Percentiles rank a stretch among this genome's conserved stretches.
Conservation (phyloP, 2,329 filamentous ascomycete species). For the Neopestalotiopsis rosae region DNA sequence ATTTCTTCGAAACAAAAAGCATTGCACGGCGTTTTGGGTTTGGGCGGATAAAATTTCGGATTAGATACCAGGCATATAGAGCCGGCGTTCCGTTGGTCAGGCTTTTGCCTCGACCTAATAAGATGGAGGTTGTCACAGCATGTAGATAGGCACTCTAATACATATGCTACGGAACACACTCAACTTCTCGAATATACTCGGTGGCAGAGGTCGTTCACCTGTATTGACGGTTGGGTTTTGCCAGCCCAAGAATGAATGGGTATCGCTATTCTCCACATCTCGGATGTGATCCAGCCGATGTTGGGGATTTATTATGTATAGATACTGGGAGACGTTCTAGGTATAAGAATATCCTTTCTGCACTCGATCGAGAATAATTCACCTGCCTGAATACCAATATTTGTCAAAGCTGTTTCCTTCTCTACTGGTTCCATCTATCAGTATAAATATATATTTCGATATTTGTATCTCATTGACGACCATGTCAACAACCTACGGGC, state of each 20-base stretch:
- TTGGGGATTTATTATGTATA: neutral
- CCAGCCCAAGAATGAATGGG: neutral
- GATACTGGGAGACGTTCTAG: neutral
- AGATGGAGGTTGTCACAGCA: neutral
- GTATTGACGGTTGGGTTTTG: neutral
- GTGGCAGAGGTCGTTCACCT: neutral
- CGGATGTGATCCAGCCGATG: constrained; percentile 2
- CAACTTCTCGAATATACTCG: neutral
- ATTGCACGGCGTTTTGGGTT: constrained; percentile 17
- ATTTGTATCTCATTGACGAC: neutral
- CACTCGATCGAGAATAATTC: too few relatives aligned
- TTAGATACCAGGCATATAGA: constrained; percentile 15
- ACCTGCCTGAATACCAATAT: too few relatives aligned
- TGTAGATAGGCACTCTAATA: neutral
- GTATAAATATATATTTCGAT: too few relatives aligned
- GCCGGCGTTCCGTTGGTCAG: neutral
- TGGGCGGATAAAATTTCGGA: constrained; percentile 4
- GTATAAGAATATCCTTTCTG: too few relatives aligned
- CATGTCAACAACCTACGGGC: neutral
- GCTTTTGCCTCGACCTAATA: neutral
- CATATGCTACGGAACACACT: neutral
- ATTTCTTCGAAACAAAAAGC: neutral
- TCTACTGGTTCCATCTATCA: too few relatives aligned
- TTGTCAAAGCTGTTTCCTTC: too few relatives aligned
- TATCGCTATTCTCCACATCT: neutral